Evolutionary conservation across 2,329 filamentous ascomycete species (phyloP), one percentile per base, ranked within the genome.

Genomic region (Huntiella bhutanensis): DNA sequence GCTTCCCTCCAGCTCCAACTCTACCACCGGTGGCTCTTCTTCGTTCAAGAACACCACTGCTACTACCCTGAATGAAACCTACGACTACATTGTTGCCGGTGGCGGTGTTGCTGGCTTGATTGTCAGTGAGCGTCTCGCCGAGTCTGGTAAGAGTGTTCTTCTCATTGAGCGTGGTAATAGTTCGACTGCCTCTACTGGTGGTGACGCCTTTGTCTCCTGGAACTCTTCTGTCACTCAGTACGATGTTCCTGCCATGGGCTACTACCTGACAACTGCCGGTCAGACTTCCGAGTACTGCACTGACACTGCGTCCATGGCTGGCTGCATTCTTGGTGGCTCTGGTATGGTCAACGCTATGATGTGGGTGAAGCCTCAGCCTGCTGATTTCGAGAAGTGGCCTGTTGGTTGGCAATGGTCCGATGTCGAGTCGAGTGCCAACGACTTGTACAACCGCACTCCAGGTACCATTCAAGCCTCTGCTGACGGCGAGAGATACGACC

Each of bases 351-450:
- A 82, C 53, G 73, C 77, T 45, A 77, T 74, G 41, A 65, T 82
- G 35, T 82, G 75, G 70, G 80, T 75, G 68, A 75, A 72, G 48
- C 48, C 49, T 49, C 65, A 70, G 5, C 58, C 63, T 5, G 81
- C 85, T 55, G 85, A 80, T 64, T 76, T 84, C 56, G 67, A 71
- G 57, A 80, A 80, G 58, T 86, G 82, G 63, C 81, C 81, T 1
- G 52, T 61, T 2, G 80, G 80, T 32, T 86, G 81, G 81, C 76
- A 80, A 58, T 68, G 73, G 17, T 57, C 62, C 4, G 77, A 84
- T 53, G 69, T 84, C 56, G 62, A 63, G 49, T 57, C 62, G 22
- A 72, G 79, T 1, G 71, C 76, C 5, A 60, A 69, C 28, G 69
- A 73, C 39, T 73, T 80, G 6, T 85, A 83, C 57, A 62, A 66